phyloP scores from a whole-genome alignment of 2,329 filamentous ascomycete genomes.

The Talaromyces piceae region DNA sequence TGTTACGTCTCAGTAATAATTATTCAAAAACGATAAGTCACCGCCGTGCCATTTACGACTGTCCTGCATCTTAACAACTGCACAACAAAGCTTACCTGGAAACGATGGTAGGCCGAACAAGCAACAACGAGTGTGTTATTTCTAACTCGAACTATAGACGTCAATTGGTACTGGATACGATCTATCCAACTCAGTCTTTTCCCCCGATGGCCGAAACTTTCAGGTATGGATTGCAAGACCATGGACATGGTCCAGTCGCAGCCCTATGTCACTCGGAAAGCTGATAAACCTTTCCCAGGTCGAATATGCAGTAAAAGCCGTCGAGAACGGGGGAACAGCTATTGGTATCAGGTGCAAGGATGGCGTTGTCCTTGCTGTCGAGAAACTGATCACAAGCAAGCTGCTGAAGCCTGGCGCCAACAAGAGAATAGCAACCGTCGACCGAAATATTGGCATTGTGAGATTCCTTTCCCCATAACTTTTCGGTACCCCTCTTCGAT shows the following conservation, averaged over 20 bases:
- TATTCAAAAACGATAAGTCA: neutral
- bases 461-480: slow-evolving; percentile 25
- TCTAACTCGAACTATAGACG: slow-evolving; percentile 52
- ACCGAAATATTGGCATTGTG: slow-evolving; percentile 90
- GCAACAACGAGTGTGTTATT: neutral
- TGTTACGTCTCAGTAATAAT: neutral
- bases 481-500: too few species aligned
- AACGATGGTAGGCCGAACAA: slow-evolving; percentile 10
- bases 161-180: slow-evolving; percentile 99
- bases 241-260: neutral
- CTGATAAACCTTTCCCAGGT: slow-evolving; percentile 41
- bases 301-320: slow-evolving; percentile 97
- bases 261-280: neutral
- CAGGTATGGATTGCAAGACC: too few species aligned
- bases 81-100: neutral
- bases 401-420: slow-evolving; percentile 91
- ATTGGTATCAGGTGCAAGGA: slow-evolving; percentile 96
- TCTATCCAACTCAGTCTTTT: slow-evolving; percentile 99
- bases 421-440: slow-evolving; percentile 92
- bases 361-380: slow-evolving; percentile 88
- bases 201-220: slow-evolving; percentile 96
- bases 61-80: neutral
- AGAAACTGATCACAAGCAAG: slow-evolving; percentile 95
- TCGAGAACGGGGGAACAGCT: slow-evolving; percentile 94
- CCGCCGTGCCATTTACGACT: neutral